These are phyloP conservation scores for Colletotrichum godetiae DNA, from an alignment of 2,329 filamentous ascomycete genomes.

Conservation along the genomic window DNA sequence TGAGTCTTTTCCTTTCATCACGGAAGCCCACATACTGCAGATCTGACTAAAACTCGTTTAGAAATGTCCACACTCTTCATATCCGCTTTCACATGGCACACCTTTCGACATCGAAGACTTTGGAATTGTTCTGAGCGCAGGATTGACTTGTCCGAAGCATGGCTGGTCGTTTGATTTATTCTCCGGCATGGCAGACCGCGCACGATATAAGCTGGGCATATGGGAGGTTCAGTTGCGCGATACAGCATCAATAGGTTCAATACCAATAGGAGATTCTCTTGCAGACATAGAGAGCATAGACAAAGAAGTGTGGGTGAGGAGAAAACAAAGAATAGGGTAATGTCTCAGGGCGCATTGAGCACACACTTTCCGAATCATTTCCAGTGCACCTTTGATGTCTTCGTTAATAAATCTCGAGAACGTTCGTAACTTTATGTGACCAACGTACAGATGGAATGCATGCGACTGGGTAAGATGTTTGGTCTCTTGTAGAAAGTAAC, in stretches of 20 bases:
- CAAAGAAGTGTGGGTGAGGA: conserved; percentile 56
- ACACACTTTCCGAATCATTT: too few relatives aligned
- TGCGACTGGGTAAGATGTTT: too few relatives aligned
- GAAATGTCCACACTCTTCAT: conserved; percentile 76
- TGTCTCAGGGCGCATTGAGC: background rate
- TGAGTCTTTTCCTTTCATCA: conserved; percentile 49
- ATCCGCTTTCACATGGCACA: conserved; percentile 70
- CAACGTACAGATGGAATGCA: too few relatives aligned
- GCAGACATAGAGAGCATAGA: conserved; percentile 19
- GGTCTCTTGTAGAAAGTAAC: too few relatives aligned
- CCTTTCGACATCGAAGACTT: conserved; percentile 81
- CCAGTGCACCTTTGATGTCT: background rate
- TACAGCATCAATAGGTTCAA: background rate
- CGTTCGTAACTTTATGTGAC: too few relatives aligned
- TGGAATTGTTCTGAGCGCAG: conserved; percentile 70
- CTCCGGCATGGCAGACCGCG: conserved; percentile 71
- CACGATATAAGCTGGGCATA: conserved; percentile 68
- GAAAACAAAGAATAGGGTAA: conserved; percentile 52
- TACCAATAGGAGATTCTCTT: background rate
- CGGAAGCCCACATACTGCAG: too few relatives aligned
- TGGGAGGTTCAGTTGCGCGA: conserved; percentile 72
- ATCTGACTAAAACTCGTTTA: conserved; percentile 41
- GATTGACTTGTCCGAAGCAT: conserved; percentile 75
- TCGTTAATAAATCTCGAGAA: background rate
- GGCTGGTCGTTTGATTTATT: conserved; percentile 78